Evolutionary conservation across 2,329 filamentous ascomycete genomes (phyloP), one percentile per base, ranked within the genome.

Genomic region (Scytalidium sp.): DNA sequence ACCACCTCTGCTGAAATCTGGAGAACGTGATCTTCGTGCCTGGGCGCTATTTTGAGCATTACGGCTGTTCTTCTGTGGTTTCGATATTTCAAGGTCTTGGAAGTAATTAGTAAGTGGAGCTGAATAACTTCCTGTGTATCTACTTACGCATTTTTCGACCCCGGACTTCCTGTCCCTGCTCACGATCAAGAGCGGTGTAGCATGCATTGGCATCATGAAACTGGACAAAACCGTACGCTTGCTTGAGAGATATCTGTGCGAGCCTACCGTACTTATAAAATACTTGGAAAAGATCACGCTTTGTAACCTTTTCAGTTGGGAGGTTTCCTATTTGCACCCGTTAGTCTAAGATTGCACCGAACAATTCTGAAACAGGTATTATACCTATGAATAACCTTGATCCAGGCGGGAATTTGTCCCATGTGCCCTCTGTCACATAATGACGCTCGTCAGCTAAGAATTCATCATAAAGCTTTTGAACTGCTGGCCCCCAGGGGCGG

Each of bases 211-310:
- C 73, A 23, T 90, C 85, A 57, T 96, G 79, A 58, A 95, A 99
- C 66, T 97, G 94, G 29, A 97, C 91, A 65, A 97, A 99, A 1
- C 94, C 94, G 69, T 96, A 97, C 1, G 92, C 92, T 57, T 94
- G 91, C 69, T 97, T 97, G 60, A 97, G 90, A 1, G 91, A 96
- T 52, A 97, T 94, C 66, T 99, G 94, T 2, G 92, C 93, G 43
- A 99, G 75, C 53, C 85, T 86, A 47, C 94, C 94, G 65, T 90
- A 92, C 50, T 79, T 80, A 64, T 91, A 84, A 65, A 99, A 97
- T 17, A 93, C 79, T 64, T 96, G 87, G 70, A 96, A 97, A 8
- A 97, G 84, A 68, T 97, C 92, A 57, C 88, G 83, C 70, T 97
- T 97, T 6, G 90, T 94, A 13, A 96, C 92, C 64, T 92, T 86